Conservation (phyloP, 495 filamentous ascomycete genomes). For the Penicillium robsamsonii region DNA sequence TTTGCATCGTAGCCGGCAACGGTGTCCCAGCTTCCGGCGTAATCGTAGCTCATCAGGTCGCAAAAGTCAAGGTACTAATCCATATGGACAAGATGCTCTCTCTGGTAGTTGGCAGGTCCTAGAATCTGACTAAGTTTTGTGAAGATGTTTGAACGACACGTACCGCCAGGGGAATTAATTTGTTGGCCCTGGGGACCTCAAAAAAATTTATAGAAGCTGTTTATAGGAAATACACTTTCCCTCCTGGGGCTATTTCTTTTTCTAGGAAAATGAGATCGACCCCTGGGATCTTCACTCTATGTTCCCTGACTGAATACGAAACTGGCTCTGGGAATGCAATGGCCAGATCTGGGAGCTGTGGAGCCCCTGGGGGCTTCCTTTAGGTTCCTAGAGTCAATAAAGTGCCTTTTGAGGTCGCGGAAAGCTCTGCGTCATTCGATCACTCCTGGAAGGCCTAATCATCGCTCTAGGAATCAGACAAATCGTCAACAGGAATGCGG, state of each 20-base stretch:
- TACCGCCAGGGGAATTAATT: neutral
- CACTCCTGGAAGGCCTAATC: neutral
- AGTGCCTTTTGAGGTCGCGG: neutral
- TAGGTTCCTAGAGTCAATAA: no score
- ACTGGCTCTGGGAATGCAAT: neutral
- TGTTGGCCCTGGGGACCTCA: neutral
- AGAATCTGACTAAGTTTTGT: no score
- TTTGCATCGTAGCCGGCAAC: no score
- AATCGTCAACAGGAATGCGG: neutral
- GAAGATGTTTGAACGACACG: no score
- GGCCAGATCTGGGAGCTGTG: no score
- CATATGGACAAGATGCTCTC: no score
- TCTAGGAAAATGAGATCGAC: neutral
- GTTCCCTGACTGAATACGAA: slow-evolving; percentile 1
- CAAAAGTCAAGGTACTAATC: no score
- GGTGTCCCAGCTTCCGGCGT: no score
- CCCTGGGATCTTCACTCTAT: slow-evolving; percentile 1
- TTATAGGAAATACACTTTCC: neutral
- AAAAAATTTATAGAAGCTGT: neutral
- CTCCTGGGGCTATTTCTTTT: neutral
- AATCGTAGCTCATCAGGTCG: no score
- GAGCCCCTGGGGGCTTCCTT: no score
- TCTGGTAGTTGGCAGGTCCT: no score
- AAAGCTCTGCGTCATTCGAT: neutral
- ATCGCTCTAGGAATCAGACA: neutral